Base-by-base conservation (phyloP, 805 yeast genomes). In the Pichia insulana region DNA sequence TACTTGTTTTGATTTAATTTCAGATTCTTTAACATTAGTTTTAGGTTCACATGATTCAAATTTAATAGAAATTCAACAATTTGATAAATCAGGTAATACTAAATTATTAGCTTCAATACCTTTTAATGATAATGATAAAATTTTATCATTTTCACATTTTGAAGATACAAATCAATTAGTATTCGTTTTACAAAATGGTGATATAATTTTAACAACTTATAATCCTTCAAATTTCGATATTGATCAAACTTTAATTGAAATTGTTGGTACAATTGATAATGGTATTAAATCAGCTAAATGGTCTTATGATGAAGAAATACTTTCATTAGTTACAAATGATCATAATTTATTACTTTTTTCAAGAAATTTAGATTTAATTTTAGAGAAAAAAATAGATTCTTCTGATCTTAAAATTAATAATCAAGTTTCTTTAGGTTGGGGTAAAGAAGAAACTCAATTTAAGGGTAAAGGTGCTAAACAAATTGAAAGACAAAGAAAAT, bases 381-480 rank as follows among this genome's bases (percentile, higher is more conserved):
- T 76, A 10, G 97, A 90, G 55, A 70, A 69, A 43, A 59, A 63
- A 26, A 61, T 88, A 46, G 61, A 70, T 36, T 65, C 73, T 0
- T 72, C 70, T 8, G 98, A 92, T 58, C 68, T 89, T 37, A 59
- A 65, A 28, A 63, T 76, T 39, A 80, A 88, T 2, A 80, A 79
- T 50, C 96, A 92, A 57, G 96, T 92, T 30, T 81, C 90, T 22
- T 96, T 92, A 34, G 99, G 99, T 20, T 92, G 99, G 99, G 99
- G 99, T 56, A 84, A 83, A 48, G 80, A 82, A 51, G 97, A 90
- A 60, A 92, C 99, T 0, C 99, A 92, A 64, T 92, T 92, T 62
- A 79, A 83, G 62, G 99, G 99, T 40, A 80, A 75, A 55, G 98
- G 98, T 49, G 92, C 84, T 26, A 81, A 80, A 54, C 87, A 83